Conservation (phyloP, 106 monocot species). For the Apostasia ramifera region DNA sequence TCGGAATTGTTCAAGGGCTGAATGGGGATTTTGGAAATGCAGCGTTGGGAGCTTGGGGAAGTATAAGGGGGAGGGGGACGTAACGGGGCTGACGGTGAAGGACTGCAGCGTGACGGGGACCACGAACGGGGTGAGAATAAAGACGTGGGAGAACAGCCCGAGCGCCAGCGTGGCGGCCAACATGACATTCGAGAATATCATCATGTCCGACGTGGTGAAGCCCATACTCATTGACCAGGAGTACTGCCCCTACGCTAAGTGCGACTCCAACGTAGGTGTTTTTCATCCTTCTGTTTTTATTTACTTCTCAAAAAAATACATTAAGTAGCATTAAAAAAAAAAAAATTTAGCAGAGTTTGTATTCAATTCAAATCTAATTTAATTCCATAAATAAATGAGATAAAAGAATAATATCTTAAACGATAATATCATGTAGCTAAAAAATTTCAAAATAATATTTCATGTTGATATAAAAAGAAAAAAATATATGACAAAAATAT, state of each 20-base stretch:
- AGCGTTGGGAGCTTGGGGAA: constrained; percentile 62
- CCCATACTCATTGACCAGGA: constrained; percentile 67
- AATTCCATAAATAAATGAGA: no score
- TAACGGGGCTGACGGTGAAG: constrained; percentile 25
- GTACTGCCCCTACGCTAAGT: constrained; percentile 46
- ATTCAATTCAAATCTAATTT: no score
- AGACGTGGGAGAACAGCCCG: constrained; percentile 59
- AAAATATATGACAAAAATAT: no score
- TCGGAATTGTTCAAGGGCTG: neutral
- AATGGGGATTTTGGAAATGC: neutral
- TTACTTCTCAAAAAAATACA: no score
- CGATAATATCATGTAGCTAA: no score
- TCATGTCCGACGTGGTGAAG: constrained; percentile 40
- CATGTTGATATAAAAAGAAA: no score
- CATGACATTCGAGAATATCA: constrained; percentile 56
- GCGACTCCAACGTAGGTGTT: constrained; percentile 10
- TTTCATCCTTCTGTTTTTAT: neutral
- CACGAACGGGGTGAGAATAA: constrained; percentile 50
- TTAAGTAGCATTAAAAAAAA: no score
- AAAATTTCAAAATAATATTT: no score
- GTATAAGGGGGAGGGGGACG: constrained; percentile 39
- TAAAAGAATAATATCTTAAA: no score
- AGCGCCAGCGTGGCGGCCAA: constrained; percentile 16
- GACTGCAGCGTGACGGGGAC: constrained; percentile 41
- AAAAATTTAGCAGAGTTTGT: no score